Evolutionary conservation across 2,329 filamentous ascomycete genomes (phyloP).

Genomic region (Aspergillus clavatus): DNA sequence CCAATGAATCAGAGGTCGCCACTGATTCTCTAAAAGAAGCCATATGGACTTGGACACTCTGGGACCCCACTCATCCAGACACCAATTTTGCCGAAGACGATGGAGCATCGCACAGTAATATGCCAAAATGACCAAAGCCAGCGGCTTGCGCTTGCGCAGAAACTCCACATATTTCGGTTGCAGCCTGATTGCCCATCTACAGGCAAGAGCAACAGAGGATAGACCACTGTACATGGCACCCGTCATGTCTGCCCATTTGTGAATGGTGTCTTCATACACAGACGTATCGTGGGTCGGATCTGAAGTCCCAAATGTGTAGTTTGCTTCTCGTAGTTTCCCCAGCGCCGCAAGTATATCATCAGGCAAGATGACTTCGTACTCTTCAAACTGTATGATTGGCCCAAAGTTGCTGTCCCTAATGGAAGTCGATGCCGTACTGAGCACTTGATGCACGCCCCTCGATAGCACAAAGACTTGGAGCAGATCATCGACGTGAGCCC

Average conservation of each 20-base stretch:
- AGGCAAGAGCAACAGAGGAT: constrained; percentile 49
- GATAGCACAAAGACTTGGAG: constrained; percentile 31
- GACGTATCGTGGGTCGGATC: constrained; percentile 21
- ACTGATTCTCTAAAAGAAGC: constrained; percentile 27
- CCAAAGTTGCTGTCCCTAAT: constrained; percentile 25
- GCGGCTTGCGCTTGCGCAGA: constrained; percentile 33
- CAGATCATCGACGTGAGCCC: constrained; percentile 29
- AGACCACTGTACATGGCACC: constrained; percentile 31
- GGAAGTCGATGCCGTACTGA: constrained; percentile 21
- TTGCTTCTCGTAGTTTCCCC: constrained; percentile 23
- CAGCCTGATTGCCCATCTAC: constrained; percentile 36
- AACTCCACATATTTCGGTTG: constrained; percentile 32
- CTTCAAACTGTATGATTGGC: constrained; percentile 24
- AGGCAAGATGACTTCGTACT: constrained; percentile 18
- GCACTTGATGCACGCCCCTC: constrained; percentile 33
- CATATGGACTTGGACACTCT: constrained; percentile 61
- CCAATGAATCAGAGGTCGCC: constrained; percentile 27
- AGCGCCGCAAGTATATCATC: constrained; percentile 18
- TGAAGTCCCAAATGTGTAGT: constrained; percentile 18
- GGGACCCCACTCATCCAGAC: constrained; percentile 61
- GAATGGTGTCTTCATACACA: constrained; percentile 22
- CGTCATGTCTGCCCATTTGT: constrained; percentile 25
- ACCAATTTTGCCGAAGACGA: constrained; percentile 58
- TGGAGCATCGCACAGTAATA: constrained; percentile 57
- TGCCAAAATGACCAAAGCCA: constrained; percentile 55